These are phyloP conservation scores for Arthrobotrys entomopaga DNA, from an alignment of 2,329 filamentous ascomycete genomes.

Conservation along the genomic window DNA sequence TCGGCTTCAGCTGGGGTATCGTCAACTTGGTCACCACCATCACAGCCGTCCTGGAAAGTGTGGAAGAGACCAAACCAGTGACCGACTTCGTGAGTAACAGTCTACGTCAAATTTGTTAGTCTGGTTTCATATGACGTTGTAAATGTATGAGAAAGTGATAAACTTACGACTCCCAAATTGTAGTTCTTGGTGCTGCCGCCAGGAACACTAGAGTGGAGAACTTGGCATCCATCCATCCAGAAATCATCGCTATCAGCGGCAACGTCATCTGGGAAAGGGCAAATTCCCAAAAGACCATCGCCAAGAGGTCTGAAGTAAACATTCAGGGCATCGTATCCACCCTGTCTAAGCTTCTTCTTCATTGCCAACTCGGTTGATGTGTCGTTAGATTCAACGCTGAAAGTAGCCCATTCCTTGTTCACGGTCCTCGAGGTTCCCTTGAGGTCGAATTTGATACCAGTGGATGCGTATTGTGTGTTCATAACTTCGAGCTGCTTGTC, in stretches of 20 bases:
- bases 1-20: slow-evolving; percentile 63
- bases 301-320: slow-evolving; percentile 60
- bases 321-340: slow-evolving; percentile 62
- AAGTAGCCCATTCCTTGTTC: slow-evolving; percentile 65
- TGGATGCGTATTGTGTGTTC: slow-evolving; percentile 64
- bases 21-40: slow-evolving; percentile 62
- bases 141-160: not conserved
- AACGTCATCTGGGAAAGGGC: slow-evolving; percentile 57
- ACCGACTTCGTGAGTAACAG: slow-evolving; percentile 64
- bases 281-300: slow-evolving; percentile 58
- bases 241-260: slow-evolving; percentile 60
- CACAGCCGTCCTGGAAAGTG: slow-evolving; percentile 65
- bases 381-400: slow-evolving; percentile 28
- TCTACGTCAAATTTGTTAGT: slow-evolving; percentile 56
- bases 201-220: slow-evolving; percentile 62
- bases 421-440: slow-evolving; percentile 64
- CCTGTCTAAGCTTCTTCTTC: slow-evolving; percentile 65
- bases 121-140: not conserved
- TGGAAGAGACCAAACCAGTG: slow-evolving; percentile 67
- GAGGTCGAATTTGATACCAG: slow-evolving; percentile 65
- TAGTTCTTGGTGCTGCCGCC: slow-evolving; percentile 61
- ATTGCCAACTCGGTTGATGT: slow-evolving; percentile 63
- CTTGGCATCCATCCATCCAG: slow-evolving; percentile 62
- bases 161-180: slow-evolving; percentile 61
- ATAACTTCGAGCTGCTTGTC: slow-evolving; percentile 64